A percentile compares a stretch with the other conserved stretches of the same genome.
These are phyloP conservation scores for Jackrogersella multiformis DNA, from an alignment of 495 filamentous ascomycete genomes.

Conservation along the genomic window DNA sequence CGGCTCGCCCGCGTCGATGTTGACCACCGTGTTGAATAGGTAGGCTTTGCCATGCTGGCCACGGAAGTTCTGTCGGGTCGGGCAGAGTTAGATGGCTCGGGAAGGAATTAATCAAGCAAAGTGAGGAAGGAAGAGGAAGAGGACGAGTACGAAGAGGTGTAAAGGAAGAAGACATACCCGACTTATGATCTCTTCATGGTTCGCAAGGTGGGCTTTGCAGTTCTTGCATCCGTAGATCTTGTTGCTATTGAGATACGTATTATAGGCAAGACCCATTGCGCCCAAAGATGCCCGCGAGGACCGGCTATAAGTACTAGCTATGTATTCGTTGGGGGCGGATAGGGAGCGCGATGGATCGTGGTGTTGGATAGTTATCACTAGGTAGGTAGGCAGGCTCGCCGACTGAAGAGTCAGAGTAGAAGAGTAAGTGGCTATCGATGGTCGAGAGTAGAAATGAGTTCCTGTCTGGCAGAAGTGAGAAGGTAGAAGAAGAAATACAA, in stretches of 20 bases:
- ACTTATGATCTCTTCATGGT: slow-evolving; percentile 95
- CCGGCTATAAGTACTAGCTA: background rate
- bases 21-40: slow-evolving; percentile 94
- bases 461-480: background rate
- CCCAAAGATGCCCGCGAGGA: slow-evolving; percentile 8
- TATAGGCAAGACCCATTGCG: slow-evolving; percentile 93
- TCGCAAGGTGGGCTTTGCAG: slow-evolving; percentile 94
- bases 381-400: background rate
- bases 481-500: background rate
- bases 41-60: slow-evolving; percentile 98
- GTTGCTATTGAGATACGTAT: slow-evolving; percentile 88
- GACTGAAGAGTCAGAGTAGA: background rate
- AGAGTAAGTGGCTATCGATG: background rate
- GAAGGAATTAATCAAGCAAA: background rate
- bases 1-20: slow-evolving; percentile 80
- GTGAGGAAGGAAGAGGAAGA: background rate
- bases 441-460: background rate
- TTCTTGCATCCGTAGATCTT: slow-evolving; percentile 95
- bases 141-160: too few relatives aligned
- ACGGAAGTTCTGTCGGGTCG: slow-evolving; percentile 95
- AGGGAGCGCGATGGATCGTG: background rate
- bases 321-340: background rate
- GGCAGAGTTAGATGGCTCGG: too few relatives aligned
- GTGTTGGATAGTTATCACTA: background rate
- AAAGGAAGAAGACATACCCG: slow-evolving; percentile 66